phyloP scores from a whole-genome alignment of 2,329 filamentous ascomycete genomes.

The Phyllosticta citrichinensis region DNA sequence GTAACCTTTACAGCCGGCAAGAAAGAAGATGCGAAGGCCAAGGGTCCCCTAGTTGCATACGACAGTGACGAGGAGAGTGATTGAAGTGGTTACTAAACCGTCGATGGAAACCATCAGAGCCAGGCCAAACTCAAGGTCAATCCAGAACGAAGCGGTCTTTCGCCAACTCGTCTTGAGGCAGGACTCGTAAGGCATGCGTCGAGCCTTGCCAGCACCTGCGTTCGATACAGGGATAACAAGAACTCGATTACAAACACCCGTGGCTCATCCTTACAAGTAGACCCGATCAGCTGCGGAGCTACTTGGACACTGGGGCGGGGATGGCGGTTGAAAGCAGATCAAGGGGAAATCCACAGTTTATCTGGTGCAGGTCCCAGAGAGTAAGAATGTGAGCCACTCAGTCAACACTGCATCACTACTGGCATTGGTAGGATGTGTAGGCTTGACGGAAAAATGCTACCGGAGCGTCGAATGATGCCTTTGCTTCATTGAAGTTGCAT shows the following conservation, averaged over 20 bases:
- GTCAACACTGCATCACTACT: too few species aligned
- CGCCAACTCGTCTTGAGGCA: background rate
- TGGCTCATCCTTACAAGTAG: background rate
- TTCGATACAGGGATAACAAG: background rate
- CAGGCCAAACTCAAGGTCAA: background rate
- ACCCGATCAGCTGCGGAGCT: background rate
- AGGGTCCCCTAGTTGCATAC: slow-evolving; percentile 76
- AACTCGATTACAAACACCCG: background rate
- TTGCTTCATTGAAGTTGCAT: too few species aligned
- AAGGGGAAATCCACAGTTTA: too few species aligned
- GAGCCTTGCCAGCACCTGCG: background rate
- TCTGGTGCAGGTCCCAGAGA: too few species aligned
- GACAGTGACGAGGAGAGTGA: slow-evolving; percentile 79
- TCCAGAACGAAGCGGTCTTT: background rate
- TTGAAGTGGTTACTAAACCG: slow-evolving; percentile 13
- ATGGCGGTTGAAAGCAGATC: background rate
- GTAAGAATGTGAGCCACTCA: too few species aligned
- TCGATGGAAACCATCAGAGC: background rate
- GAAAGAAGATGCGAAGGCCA: slow-evolving; percentile 43
- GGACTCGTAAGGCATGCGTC: background rate
- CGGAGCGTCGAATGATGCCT: too few species aligned
- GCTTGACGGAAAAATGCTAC: too few species aligned
- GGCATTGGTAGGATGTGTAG: too few species aligned
- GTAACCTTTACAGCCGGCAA: slow-evolving; percentile 40
- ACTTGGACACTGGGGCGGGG: background rate